These are phyloP conservation scores for Boeremia exigua DNA, from an alignment of 2,329 filamentous ascomycete species.

Conservation along the genomic window DNA sequence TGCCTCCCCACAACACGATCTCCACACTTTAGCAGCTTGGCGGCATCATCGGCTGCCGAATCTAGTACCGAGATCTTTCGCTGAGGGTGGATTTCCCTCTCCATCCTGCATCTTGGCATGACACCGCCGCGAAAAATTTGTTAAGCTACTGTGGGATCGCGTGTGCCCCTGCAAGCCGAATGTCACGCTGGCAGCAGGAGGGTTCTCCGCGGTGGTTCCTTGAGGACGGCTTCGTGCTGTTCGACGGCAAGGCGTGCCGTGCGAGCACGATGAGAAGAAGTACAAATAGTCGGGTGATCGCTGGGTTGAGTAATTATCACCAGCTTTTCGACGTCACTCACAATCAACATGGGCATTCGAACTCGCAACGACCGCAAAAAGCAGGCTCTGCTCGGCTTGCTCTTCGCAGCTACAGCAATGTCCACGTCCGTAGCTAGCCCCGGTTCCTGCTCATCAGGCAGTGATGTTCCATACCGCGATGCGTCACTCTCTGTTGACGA, in stretches of 20 bases:
- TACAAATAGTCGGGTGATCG: slow-evolving; percentile 7
- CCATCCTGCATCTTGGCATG: slow-evolving; percentile 1
- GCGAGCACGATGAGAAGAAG: neutral
- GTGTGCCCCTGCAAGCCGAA: no score
- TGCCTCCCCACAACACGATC: slow-evolving; percentile 6
- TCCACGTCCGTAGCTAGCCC: slow-evolving; percentile 5
- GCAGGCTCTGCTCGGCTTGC: slow-evolving; percentile 12
- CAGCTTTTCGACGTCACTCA: neutral
- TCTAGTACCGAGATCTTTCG: neutral
- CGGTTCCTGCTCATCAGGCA: slow-evolving; percentile 9
- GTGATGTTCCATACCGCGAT: slow-evolving; percentile 43
- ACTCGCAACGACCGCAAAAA: slow-evolving; percentile 11
- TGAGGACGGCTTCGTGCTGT: slow-evolving; percentile 5
- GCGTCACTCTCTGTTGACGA: slow-evolving; percentile 52
- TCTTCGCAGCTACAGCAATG: slow-evolving; percentile 15
- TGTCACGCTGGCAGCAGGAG: neutral
- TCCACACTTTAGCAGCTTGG: slow-evolving; percentile 15
- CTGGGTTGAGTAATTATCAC: neutral
- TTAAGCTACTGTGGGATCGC: no score
- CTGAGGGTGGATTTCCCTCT: neutral
- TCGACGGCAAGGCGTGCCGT: slow-evolving; percentile 1
- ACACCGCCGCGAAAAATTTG: neutral
- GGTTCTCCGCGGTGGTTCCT: slow-evolving; percentile 1
- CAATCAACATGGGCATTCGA: slow-evolving; percentile 6
- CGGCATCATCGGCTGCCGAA: slow-evolving; percentile 11